Evolutionary conservation across 1,284 basidiomycete species (phyloP).

Genomic region (Tilletia walkeri): DNA sequence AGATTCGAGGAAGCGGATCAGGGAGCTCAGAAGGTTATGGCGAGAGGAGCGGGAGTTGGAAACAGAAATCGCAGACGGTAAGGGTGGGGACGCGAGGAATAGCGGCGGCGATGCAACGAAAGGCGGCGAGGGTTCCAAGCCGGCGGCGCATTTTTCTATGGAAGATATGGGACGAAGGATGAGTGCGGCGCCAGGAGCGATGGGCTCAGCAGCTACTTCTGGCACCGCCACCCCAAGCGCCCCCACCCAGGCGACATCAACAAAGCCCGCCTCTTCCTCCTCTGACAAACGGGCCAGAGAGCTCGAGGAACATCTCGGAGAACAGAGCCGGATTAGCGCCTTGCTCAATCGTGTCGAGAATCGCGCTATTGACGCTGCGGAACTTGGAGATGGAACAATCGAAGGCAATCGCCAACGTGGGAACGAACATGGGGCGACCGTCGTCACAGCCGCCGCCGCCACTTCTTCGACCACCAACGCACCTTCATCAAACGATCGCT

Average conservation of each 20-base stretch:
- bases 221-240: not conserved
- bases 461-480: not conserved
- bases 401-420: not conserved
- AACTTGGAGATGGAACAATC: constrained; percentile 2
- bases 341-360: not conserved
- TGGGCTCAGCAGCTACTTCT: not conserved
- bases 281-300: not conserved
- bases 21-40: constrained; percentile 10
- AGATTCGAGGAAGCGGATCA: constrained; percentile 9
- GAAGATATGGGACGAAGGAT: constrained; percentile 3
- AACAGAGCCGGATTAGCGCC: constrained; percentile 1
- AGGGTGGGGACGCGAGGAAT: not conserved
- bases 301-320: not conserved
- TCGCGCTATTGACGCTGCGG: not conserved
- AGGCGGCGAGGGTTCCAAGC: not conserved
- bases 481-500: not conserved
- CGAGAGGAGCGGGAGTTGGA: constrained; percentile 5
- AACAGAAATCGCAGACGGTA: not conserved
- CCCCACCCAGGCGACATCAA: not conserved
- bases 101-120: not conserved
- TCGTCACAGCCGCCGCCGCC: not conserved
- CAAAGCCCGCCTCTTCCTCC: not conserved
- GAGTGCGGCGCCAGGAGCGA: not conserved
- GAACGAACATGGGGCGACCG: not conserved
- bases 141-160: not conserved